These are phyloP conservation scores for Exophiala sp. DNA, from an alignment of 2,329 filamentous ascomycete species.

Conservation along the genomic window DNA sequence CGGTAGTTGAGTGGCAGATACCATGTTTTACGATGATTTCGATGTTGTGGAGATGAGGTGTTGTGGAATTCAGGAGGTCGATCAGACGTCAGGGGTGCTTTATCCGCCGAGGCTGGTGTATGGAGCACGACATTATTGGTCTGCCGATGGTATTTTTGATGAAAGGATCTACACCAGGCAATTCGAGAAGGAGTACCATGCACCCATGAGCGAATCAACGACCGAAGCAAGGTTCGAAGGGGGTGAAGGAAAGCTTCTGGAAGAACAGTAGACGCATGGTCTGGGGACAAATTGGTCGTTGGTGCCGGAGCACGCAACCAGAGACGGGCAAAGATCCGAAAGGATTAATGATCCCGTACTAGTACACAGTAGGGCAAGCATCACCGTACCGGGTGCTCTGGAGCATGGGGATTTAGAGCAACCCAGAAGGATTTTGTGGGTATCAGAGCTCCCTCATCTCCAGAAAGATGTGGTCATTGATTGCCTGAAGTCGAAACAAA, in stretches of 20 bases:
- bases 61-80: neutral
- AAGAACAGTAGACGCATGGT: neutral
- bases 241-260: neutral
- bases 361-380: neutral
- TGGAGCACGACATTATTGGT: neutral
- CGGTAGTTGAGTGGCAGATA: neutral
- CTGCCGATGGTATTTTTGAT: neutral
- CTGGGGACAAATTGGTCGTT: neutral
- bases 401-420: no score
- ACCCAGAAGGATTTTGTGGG: no score
- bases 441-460: no score
- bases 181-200: neutral
- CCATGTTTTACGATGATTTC: neutral
- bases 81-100: neutral
- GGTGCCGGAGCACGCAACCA: constrained; percentile 17
- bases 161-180: neutral
- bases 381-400: neutral
- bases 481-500: no score
- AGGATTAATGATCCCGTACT: no score
- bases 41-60: neutral
- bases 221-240: no score
- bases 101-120: neutral
- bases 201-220: neutral
- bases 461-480: no score
- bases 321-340: constrained; percentile 12